phyloP scores from a whole-genome alignment of 495 filamentous ascomycete genomes.

The Penicillium waksmanii region DNA sequence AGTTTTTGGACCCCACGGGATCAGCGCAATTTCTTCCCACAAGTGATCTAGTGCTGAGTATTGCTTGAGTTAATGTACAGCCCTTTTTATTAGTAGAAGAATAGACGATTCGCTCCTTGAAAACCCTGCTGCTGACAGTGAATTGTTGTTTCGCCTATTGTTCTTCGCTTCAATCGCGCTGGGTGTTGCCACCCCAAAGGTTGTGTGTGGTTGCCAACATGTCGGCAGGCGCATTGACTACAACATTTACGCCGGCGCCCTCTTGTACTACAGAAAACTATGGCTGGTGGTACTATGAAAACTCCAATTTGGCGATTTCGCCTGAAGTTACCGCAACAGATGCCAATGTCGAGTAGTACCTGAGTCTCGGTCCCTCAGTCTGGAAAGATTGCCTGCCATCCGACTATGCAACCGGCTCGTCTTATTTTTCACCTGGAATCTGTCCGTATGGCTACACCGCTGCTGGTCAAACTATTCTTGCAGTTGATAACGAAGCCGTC shows the following conservation, averaged over 20 bases:
- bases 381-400: conserved; percentile 8
- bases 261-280: neutral
- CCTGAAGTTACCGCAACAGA: neutral
- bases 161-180: neutral
- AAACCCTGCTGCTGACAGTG: neutral
- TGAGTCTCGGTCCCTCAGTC: conserved; percentile 5
- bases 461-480: conserved; percentile 8
- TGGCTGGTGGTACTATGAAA: conserved; percentile 2
- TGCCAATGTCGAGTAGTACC: conserved; percentile 1
- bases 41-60: neutral
- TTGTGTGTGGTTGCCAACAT: neutral
- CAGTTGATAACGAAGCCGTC: neutral
- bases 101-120: neutral
- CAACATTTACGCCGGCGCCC: neutral
- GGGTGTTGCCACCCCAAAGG: neutral
- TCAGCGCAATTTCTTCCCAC: neutral
- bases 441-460: conserved; percentile 14
- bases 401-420: neutral
- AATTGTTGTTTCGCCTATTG: neutral
- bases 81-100: neutral
- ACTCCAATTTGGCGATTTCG: neutral
- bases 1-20: conserved; percentile 2
- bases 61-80: neutral
- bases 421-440: conserved; percentile 18
- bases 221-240: neutral